Conservation (phyloP, 2,329 filamentous ascomycete species). For the Trichoderma atroviride region DNA sequence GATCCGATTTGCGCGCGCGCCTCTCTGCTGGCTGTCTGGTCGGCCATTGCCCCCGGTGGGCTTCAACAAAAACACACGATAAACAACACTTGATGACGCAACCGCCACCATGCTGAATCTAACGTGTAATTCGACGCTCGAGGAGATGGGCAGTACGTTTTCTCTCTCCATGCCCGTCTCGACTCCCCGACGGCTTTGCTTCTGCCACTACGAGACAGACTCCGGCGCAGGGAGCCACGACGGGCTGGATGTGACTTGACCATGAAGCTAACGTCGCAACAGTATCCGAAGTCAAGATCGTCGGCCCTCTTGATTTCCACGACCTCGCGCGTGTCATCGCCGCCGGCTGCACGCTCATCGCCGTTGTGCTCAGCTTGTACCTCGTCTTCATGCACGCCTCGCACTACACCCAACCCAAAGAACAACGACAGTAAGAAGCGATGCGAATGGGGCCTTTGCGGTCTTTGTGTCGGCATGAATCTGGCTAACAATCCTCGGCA, state of each 20-base stretch:
- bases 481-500: constrained; percentile 37
- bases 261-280: constrained; percentile 5
- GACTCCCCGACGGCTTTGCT: neutral
- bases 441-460: neutral
- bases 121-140: constrained; percentile 49
- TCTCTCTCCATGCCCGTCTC: constrained; percentile 13
- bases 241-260: neutral
- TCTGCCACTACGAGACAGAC: neutral
- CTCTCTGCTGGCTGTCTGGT: constrained; percentile 4
- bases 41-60: constrained; percentile 21
- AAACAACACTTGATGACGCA: neutral
- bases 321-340: constrained; percentile 56
- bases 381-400: constrained; percentile 61
- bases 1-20: neutral
- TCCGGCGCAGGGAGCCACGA: neutral
- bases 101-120: constrained; percentile 37
- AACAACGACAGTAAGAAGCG: constrained; percentile 58
- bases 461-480: neutral
- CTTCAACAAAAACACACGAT: neutral
- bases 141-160: constrained; percentile 47
- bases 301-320: constrained; percentile 57
- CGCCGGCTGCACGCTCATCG: constrained; percentile 52
- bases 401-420: constrained; percentile 62
- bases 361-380: constrained; percentile 57
- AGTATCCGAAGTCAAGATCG: constrained; percentile 53